Evolutionary conservation across 441 rosid species (phyloP).

Genomic region (Francoa sonchifolia): DNA sequence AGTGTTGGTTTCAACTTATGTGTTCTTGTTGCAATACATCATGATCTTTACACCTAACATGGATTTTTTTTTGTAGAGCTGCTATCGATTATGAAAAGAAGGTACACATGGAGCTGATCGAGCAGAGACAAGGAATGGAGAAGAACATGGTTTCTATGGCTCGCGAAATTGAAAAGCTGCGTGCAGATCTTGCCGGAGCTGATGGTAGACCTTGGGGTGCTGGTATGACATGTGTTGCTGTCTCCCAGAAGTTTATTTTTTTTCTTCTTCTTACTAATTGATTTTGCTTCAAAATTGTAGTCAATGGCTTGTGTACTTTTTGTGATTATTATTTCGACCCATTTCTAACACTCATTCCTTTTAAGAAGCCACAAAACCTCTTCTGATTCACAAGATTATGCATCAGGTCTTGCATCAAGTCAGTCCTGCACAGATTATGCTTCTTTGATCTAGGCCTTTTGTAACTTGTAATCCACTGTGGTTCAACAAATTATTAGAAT

Average conservation of each 20-base stretch:
- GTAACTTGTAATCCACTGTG: too few species aligned
- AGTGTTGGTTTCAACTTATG: neutral
- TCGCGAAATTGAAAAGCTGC: slow-evolving; percentile 89
- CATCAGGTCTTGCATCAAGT: too few species aligned
- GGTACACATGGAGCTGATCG: slow-evolving; percentile 79
- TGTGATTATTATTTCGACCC: too few species aligned
- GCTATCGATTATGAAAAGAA: slow-evolving; percentile 92
- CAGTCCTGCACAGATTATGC: too few species aligned
- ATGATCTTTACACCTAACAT: slow-evolving; percentile 1
- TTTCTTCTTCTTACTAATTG: neutral
- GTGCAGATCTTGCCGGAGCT: slow-evolving; percentile 60
- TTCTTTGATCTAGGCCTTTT: too few species aligned
- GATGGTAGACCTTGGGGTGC: slow-evolving; percentile 63
- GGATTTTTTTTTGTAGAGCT: slow-evolving; percentile 28
- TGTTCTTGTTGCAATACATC: neutral
- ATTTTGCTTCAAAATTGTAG: neutral
- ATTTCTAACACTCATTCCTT: too few species aligned
- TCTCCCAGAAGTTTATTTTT: too few species aligned
- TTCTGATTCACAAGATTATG: too few species aligned
- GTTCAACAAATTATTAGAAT: too few species aligned
- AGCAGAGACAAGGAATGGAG: slow-evolving; percentile 89
- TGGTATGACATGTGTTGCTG: slow-evolving; percentile 44
- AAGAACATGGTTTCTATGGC: slow-evolving; percentile 94
- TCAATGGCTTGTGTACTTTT: neutral
- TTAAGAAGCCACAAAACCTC: too few species aligned